These are phyloP conservation scores for Craspedostauros australis DNA, from an alignment of 108 stramenopile genomes.

Conservation along the genomic window DNA sequence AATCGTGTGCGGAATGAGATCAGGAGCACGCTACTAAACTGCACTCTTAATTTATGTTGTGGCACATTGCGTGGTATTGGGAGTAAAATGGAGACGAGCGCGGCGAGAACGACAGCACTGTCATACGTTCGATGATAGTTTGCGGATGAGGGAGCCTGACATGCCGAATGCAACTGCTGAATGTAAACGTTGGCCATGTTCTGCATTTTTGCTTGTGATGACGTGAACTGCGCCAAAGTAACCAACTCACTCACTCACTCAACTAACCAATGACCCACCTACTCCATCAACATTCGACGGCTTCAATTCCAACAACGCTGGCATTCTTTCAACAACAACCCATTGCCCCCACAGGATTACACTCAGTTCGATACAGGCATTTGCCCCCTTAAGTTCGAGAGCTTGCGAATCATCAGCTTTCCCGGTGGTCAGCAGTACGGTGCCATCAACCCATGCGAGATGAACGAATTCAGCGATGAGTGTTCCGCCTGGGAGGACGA, in stretches of 20 bases:
- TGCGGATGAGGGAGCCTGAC: no score
- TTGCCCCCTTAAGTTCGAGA: conserved; percentile 62
- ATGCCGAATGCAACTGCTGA: neutral
- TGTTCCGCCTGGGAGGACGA: conserved; percentile 82
- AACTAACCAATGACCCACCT: no score
- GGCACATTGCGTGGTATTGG: no score
- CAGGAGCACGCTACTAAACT: no score
- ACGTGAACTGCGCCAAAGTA: neutral
- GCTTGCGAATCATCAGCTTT: conserved; percentile 70
- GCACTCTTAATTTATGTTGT: no score
- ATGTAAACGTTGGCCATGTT: no score
- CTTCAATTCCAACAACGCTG: neutral
- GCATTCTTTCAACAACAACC: neutral
- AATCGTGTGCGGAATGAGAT: no score
- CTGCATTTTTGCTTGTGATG: no score
- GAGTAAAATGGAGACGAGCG: no score
- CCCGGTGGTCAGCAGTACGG: conserved; percentile 93
- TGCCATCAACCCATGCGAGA: conserved; percentile 91
- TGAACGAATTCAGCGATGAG: conserved; percentile 90
- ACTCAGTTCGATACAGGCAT: conserved; percentile 73
- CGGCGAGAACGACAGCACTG: no score
- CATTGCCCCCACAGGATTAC: conserved; percentile 22
- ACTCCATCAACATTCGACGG: no score
- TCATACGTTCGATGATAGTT: no score
- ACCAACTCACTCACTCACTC: neutral